A percentile compares a stretch with the other conserved stretches of the same genome.
Conservation (phyloP, 2,329 filamentous ascomycete species). For the Teratosphaeriaceae sp. region DNA sequence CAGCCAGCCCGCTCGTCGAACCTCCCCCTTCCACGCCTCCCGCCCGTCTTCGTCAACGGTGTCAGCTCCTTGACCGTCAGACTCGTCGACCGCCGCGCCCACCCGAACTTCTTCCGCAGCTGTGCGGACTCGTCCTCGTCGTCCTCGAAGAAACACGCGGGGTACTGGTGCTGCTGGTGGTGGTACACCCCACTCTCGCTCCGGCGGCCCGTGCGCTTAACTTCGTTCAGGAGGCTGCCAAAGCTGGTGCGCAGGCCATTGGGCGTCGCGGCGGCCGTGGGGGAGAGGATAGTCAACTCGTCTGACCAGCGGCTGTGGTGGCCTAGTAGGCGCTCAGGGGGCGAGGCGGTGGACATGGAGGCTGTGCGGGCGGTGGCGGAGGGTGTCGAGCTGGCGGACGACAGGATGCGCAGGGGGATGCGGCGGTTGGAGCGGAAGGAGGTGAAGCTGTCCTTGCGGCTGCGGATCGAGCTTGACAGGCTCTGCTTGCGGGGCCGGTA, state of each 20-base stretch:
- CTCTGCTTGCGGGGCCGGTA: slow-evolving; percentile 23
- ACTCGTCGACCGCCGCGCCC: slow-evolving; percentile 12
- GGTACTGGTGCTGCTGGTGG: too few species aligned
- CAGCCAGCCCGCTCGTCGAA: background rate
- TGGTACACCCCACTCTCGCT: slow-evolving; percentile 8
- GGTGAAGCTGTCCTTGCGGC: slow-evolving; percentile 22
- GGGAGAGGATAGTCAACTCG: slow-evolving; percentile 20
- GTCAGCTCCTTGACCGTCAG: slow-evolving; percentile 3
- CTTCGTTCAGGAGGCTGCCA: slow-evolving; percentile 13
- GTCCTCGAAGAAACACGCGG: slow-evolving; percentile 26
- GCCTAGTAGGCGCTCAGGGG: slow-evolving; percentile 2
- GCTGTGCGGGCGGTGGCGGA: background rate
- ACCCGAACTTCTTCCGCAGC: slow-evolving; percentile 17
- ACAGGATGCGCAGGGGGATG: slow-evolving; percentile 20
- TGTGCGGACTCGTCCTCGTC: slow-evolving; percentile 18
- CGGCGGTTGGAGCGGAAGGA: slow-evolving; percentile 12
- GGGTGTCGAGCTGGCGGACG: slow-evolving; percentile 4
- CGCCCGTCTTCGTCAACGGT: background rate
- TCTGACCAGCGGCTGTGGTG: slow-evolving; percentile 22
- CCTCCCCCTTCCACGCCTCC: background rate
- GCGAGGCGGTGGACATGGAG: background rate
- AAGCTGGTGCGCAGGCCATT: slow-evolving; percentile 18
- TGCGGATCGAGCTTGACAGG: slow-evolving; percentile 17
- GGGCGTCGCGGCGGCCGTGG: slow-evolving; percentile 13
- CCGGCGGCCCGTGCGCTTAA: background rate